A percentile compares a stretch with the other conserved stretches of the same genome.
Evolutionary conservation across 2,329 filamentous ascomycete species (phyloP).

Genomic region (Pseudogymnoascus sp.): DNA sequence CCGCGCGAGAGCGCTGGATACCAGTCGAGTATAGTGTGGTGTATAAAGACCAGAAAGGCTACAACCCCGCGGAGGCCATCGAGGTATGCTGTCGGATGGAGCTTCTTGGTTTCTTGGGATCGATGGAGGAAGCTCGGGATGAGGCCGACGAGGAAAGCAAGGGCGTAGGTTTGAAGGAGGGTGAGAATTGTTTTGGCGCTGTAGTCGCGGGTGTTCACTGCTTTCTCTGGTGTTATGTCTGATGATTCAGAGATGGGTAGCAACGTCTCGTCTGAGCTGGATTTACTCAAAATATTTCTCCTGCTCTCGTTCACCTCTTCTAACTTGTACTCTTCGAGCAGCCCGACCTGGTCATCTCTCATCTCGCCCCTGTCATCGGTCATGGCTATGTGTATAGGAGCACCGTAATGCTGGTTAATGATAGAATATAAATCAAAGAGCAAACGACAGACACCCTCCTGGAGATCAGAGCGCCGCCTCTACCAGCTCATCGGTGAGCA

Average conservation of each 20-base stretch:
- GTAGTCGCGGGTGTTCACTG: neutral
- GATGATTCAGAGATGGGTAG: neutral
- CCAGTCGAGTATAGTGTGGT: conserved; percentile 36
- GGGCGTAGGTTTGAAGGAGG: neutral
- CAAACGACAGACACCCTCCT: neutral
- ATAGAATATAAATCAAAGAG: neutral
- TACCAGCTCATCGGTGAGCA: neutral
- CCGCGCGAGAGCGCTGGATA: conserved; percentile 25
- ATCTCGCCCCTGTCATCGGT: neutral
- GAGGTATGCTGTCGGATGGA: conserved; percentile 36
- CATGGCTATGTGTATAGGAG: neutral
- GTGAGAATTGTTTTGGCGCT: neutral
- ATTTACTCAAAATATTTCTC: neutral
- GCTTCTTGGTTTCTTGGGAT: conserved; percentile 1
- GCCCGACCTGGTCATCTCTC: neutral
- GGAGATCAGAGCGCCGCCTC: neutral
- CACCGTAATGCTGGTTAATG: neutral
- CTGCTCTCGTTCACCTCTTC: neutral
- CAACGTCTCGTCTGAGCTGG: neutral
- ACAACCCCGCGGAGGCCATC: conserved; percentile 44
- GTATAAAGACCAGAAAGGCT: conserved; percentile 40
- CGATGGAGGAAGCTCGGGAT: conserved; percentile 4
- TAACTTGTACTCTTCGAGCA: neutral
- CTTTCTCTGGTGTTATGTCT: neutral
- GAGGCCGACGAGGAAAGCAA: neutral